phyloP scores from a whole-genome alignment of 805 yeast genomes.

The Brettanomyces custersianus region DNA sequence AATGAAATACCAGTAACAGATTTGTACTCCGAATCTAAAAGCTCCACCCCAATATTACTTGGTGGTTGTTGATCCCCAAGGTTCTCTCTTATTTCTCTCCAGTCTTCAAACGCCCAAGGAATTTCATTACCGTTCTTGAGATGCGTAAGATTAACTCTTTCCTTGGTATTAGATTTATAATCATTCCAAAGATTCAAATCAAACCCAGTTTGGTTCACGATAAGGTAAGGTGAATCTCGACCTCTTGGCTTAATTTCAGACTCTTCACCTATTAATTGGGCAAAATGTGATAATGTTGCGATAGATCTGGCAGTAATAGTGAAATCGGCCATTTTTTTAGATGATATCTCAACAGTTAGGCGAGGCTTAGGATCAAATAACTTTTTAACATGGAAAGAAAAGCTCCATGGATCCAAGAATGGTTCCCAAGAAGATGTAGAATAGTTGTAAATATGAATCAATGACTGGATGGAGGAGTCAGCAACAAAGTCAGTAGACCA shows the following conservation, averaged over 20 bases:
- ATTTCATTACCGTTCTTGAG: slow-evolving; percentile 40
- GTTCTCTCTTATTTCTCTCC: slow-evolving; percentile 79
- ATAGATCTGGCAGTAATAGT: slow-evolving; percentile 77
- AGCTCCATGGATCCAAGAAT: slow-evolving; percentile 77
- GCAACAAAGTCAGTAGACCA: slow-evolving; percentile 84
- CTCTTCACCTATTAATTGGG: slow-evolving; percentile 46
- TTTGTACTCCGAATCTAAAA: slow-evolving; percentile 48
- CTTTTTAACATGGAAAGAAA: slow-evolving; percentile 61
- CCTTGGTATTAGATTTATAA: slow-evolving; percentile 9
- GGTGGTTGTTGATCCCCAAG: slow-evolving; percentile 54
- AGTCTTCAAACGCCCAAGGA: slow-evolving; percentile 93
- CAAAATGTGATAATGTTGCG: slow-evolving; percentile 65
- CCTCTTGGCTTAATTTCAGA: slow-evolving; percentile 57
- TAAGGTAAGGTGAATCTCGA: slow-evolving; percentile 71
- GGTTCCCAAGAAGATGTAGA: slow-evolving; percentile 95
- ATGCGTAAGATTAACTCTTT: slow-evolving; percentile 23
- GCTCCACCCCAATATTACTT: slow-evolving; percentile 55
- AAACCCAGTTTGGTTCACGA: slow-evolving; percentile 78
- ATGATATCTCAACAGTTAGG: slow-evolving; percentile 57
- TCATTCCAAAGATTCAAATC: slow-evolving; percentile 81
- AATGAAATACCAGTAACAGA: slow-evolving; percentile 52
- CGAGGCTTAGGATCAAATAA: slow-evolving; percentile 35
- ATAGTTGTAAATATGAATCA: slow-evolving; percentile 74
- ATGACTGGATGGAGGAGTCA: slow-evolving; percentile 53
- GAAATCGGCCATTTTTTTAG: slow-evolving; percentile 69